phyloP scores from a whole-genome alignment of 2,329 filamentous ascomycete genomes.

The Fusarium virguliforme region DNA sequence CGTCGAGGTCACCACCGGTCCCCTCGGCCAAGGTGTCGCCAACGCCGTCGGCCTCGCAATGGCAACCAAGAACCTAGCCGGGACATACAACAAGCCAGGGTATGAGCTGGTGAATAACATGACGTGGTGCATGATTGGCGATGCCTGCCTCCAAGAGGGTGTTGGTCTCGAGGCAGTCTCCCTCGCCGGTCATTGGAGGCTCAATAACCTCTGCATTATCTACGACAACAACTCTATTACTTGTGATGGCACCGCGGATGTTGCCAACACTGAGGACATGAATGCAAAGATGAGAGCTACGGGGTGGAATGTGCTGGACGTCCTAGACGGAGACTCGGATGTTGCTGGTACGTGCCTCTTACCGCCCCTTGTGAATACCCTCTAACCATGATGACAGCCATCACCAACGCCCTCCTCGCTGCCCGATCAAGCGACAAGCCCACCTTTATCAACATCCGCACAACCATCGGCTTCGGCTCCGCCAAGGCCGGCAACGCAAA shows the following conservation, averaged over 20 bases:
- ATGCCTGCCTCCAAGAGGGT: constrained; percentile 74
- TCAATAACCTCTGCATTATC: constrained; percentile 71
- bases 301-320: constrained; percentile 70
- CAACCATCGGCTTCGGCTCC: constrained; percentile 70
- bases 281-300: constrained; percentile 72
- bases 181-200: constrained; percentile 69
- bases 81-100: constrained; percentile 67
- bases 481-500: constrained; percentile 65
- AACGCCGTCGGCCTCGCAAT: constrained; percentile 4
- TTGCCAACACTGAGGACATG: constrained; percentile 69
- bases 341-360: constrained; percentile 51
- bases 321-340: constrained; percentile 67
- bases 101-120: constrained; percentile 66
- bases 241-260: constrained; percentile 70
- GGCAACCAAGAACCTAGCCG: constrained; percentile 70
- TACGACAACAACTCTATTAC: constrained; percentile 76
- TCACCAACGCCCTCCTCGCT: constrained; percentile 62
- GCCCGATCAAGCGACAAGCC: constrained; percentile 66
- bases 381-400: not conserved
- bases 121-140: constrained; percentile 72
- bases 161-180: constrained; percentile 71
- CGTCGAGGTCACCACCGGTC: constrained; percentile 73
- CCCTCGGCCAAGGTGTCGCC: constrained; percentile 72
- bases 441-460: constrained; percentile 72
- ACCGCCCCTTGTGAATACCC: not conserved